Base-by-base conservation (phyloP, 2,329 filamentous ascomycete genomes). In the Tolypocladium inflatum region DNA sequence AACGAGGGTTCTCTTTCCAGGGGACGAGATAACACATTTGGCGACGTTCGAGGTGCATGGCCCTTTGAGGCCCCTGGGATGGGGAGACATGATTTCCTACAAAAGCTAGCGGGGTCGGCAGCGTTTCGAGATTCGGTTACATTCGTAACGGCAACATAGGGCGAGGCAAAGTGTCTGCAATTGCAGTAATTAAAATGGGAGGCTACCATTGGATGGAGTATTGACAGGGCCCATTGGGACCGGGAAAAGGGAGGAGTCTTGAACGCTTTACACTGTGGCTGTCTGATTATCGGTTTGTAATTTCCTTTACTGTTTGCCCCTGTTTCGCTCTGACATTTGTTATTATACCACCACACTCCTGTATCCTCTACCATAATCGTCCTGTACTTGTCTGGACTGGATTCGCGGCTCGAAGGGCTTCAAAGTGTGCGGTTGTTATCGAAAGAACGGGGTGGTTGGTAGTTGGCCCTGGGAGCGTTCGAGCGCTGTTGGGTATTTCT, bases 161-260 rank as follows among this genome's bases (percentile, higher is more conserved):
- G 55, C 55, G 43, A 54, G 53, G 58, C 58, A 45, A 45, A 38
- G 50, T 57, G 58, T 59, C 52, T 55, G 55, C 52, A 45, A 33
- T 57, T 59, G 58, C 58, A 55, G 55, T 21, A 55, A 35, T 42
- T 17, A 55, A 43, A 15, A 39, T 35, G 11, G 48, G 48, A 10
- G 30, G 9, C 2, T 35, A 37, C 4, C 30, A n/a, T 52, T n/a
- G 19, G 48, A 37, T 21, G 48, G 48, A 52, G 48, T 8, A 52
- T 37, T 52, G 19, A 35, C 21, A 15, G 2, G 48, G 19, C 33
- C 30, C 30, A 8, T 35, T 37, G n/a, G 48, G 37, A 26, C 37
- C 19, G 37, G 30, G 33, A 55, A 59, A 41, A 52, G 13, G 48
- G 30, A 33, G 8, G 48, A 33, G 19, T 11, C 26, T 51, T 51